These are phyloP conservation scores for Aspergillus diversus DNA, from an alignment of 495 filamentous ascomycete species.

Conservation along the genomic window DNA sequence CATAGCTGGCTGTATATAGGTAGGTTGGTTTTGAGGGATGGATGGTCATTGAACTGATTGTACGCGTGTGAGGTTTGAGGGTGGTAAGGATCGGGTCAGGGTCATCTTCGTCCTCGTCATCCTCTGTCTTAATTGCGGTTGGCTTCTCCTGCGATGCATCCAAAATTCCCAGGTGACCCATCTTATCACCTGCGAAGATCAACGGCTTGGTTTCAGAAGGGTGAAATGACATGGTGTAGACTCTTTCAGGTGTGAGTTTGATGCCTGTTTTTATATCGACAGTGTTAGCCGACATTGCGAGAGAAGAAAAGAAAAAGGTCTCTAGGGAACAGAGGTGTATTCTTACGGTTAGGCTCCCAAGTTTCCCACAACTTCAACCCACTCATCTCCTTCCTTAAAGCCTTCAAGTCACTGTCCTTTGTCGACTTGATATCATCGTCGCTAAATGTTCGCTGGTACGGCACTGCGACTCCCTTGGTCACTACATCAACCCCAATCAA, in stretches of 20 bases:
- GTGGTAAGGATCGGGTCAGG: constrained; percentile 77
- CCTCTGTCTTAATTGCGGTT: constrained; percentile 24
- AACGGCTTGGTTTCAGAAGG: constrained; percentile 82
- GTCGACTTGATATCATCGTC: constrained; percentile 82
- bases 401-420: constrained; percentile 73
- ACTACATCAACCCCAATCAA: constrained; percentile 58
- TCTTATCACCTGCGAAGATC: constrained; percentile 95
- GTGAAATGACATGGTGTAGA: constrained; percentile 89
- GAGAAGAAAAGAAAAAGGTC: constrained; percentile 1
- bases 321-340: background rate
- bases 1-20: constrained; percentile 88
- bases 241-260: constrained; percentile 88
- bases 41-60: constrained; percentile 83
- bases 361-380: constrained; percentile 78
- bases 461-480: constrained; percentile 69
- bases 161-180: constrained; percentile 91
- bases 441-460: constrained; percentile 79
- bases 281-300: constrained; percentile 8
- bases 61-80: constrained; percentile 87
- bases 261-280: constrained; percentile 60
- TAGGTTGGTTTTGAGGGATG: constrained; percentile 66
- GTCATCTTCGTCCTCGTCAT: constrained; percentile 62
- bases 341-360: constrained; percentile 74
- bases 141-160: constrained; percentile 77
- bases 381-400: constrained; percentile 79